Base-by-base conservation (phyloP, 2,329 filamentous ascomycete genomes). In the Fusarium nygamai region DNA sequence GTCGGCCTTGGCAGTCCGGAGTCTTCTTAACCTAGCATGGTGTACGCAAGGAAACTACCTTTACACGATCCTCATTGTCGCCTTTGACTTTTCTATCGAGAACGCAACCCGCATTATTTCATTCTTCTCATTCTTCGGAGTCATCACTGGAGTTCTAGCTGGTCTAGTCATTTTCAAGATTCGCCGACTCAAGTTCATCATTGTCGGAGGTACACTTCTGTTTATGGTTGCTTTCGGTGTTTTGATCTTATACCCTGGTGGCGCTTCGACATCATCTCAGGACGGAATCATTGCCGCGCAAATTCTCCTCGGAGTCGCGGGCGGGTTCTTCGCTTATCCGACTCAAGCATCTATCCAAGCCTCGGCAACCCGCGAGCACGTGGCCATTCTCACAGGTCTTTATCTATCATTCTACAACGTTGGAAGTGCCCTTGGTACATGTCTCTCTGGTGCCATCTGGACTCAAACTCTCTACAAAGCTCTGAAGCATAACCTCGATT, bases 11-110 rank as follows among this genome's bases (percentile, higher is more conserved):
- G 88, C 87, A 1, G 88, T 92, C 48, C 85, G 84, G 6, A 81
- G 82, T 64, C 76, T 87, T 62, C 82, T 88, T 50, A 88, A 86
- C 76, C 85, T 87, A 66, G 83, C 85, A 6, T 91, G 88, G 88
- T 86, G 85, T 57, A 83, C 89, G 27, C 89, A 91, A 76, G 88
- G 86, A 41, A 88, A 90, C 75, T 91, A 88, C 73, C 82, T 92
- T 0, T 91, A 87, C 77, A 90, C 89, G 0, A 86, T 91, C 0
- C 86, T 92, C 6, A 78, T 88, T 12, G 88, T 92, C 16, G 85
- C 85, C 5, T 91, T 91, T 72, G 85, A 89, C 76, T 88, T 90
- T 74, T 85, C 86, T 6, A 81, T 88, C 38, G 84, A 84, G 62
- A 86, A 83, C 16, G 88, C 90, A 0, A 90, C 88, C 0, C 86